These are phyloP conservation scores for Candida rishiriensis DNA, from an alignment of 805 yeast genomes.

Conservation along the genomic window DNA sequence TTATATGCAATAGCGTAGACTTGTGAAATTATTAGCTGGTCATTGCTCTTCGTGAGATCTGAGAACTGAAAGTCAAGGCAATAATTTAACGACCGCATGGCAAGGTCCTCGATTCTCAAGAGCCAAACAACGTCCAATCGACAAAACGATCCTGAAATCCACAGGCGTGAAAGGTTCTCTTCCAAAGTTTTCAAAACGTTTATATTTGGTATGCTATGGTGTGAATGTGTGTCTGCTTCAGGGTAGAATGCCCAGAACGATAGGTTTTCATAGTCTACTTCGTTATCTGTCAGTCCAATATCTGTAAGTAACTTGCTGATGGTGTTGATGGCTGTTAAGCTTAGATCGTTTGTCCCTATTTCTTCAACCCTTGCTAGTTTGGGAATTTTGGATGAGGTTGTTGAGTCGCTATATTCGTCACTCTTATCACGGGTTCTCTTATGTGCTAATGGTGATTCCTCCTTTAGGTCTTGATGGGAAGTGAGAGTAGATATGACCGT, in stretches of 20 bases:
- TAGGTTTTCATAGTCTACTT: constrained; percentile 8
- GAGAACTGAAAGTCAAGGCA: constrained; percentile 19
- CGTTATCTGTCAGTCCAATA: constrained; percentile 26
- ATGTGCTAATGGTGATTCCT: too few species aligned
- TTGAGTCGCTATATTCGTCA: not conserved
- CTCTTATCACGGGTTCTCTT: too few species aligned
- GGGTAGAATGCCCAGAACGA: constrained; percentile 6
- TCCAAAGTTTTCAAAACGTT: constrained; percentile 20
- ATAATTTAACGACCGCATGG: constrained; percentile 24
- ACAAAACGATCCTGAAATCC: constrained; percentile 12
- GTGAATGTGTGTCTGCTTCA: constrained; percentile 18
- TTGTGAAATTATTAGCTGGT: not conserved
- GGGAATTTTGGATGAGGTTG: too few species aligned
- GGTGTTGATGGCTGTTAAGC: not conserved
- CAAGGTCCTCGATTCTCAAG: constrained; percentile 30
- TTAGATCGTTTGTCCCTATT: not conserved
- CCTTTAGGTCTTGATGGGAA: not conserved
- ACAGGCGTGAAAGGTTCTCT: constrained; percentile 15
- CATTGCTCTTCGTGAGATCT: constrained; percentile 14
- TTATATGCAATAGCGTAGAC: constrained; percentile 17
- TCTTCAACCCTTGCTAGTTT: too few species aligned
- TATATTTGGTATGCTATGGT: constrained; percentile 18
- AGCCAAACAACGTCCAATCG: constrained; percentile 24
- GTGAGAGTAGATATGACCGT: not conserved
- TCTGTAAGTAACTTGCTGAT: constrained; percentile 6